Conservation (phyloP, 2,329 filamentous ascomycete species). For the Paecilomyces variotii region DNA sequence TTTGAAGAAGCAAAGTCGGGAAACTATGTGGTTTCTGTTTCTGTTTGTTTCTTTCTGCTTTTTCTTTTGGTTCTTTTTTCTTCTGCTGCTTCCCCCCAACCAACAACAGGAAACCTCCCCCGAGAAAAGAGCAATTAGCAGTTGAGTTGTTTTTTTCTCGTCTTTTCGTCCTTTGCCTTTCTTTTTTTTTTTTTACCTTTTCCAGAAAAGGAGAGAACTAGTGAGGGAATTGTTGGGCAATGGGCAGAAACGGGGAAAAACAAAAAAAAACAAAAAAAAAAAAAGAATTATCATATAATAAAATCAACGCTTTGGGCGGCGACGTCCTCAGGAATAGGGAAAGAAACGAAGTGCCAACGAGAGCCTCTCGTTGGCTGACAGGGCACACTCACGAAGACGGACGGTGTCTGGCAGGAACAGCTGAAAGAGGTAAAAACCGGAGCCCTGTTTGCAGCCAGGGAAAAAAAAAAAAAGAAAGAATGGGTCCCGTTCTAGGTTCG, state of each 20-base stretch:
- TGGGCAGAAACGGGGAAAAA: background rate
- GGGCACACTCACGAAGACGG: background rate
- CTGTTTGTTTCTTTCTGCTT: no score
- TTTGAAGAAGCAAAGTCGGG: no score
- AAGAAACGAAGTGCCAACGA: background rate
- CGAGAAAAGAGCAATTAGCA: no score
- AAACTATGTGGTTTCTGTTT: no score
- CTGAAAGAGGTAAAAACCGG: background rate
- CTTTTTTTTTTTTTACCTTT: background rate
- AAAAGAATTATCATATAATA: slow-evolving; percentile 3
- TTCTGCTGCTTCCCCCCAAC: no score
- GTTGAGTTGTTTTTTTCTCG: no score
- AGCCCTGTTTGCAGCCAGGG: background rate
- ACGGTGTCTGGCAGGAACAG: background rate
- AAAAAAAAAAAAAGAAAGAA: background rate
- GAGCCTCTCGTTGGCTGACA: background rate
- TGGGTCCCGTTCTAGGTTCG: background rate
- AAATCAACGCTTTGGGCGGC: slow-evolving; percentile 1
- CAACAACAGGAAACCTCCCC: no score
- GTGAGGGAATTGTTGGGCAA: no score
- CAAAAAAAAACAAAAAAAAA: slow-evolving; percentile 9
- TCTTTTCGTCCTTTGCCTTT: slow-evolving; percentile 1
- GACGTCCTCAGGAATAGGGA: background rate
- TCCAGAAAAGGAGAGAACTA: background rate
- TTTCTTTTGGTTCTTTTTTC: no score